Evolutionary conservation across 768 basidiomycete genomes (phyloP).

Genomic region (Rhizopogon vesiculosus): DNA sequence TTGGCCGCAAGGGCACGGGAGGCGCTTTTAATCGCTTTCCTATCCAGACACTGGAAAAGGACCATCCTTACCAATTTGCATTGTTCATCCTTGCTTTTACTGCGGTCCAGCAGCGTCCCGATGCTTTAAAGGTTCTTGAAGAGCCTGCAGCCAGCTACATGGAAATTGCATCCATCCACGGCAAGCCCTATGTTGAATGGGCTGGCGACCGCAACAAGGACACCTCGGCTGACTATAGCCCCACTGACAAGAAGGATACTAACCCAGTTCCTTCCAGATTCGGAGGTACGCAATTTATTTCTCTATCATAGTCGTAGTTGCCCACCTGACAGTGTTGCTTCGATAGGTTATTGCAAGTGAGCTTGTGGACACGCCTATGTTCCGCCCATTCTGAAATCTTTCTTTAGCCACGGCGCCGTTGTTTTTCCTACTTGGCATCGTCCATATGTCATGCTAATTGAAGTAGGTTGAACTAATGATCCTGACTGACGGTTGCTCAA

Average conservation of each 20-base stretch:
- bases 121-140: not conserved
- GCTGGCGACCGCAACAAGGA: slow-evolving; percentile 18
- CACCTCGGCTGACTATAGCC: slow-evolving; percentile 11
- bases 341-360: slow-evolving; percentile 23
- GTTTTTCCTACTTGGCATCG: slow-evolving; percentile 23
- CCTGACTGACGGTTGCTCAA: not conserved
- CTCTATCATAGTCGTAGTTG: not conserved
- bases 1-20: slow-evolving; percentile 13
- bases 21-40: slow-evolving; percentile 16
- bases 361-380: not conserved
- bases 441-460: slow-evolving; percentile 23
- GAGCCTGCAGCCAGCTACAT: slow-evolving; percentile 12
- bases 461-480: slow-evolving; percentile 8
- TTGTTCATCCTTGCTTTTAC: slow-evolving; percentile 21
- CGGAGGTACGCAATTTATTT: slow-evolving; percentile 12
- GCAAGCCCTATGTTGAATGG: slow-evolving; percentile 21
- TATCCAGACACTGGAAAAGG: slow-evolving; percentile 13
- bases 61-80: slow-evolving; percentile 21
- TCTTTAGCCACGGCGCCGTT: slow-evolving; percentile 14
- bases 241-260: slow-evolving; percentile 19
- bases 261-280: slow-evolving; percentile 21
- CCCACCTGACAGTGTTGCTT: not conserved
- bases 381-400: not conserved
- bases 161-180: slow-evolving; percentile 20
- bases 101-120: slow-evolving; percentile 6